phyloP scores from a whole-genome alignment of 306 rosid genomes.

The Senna siamea region DNA sequence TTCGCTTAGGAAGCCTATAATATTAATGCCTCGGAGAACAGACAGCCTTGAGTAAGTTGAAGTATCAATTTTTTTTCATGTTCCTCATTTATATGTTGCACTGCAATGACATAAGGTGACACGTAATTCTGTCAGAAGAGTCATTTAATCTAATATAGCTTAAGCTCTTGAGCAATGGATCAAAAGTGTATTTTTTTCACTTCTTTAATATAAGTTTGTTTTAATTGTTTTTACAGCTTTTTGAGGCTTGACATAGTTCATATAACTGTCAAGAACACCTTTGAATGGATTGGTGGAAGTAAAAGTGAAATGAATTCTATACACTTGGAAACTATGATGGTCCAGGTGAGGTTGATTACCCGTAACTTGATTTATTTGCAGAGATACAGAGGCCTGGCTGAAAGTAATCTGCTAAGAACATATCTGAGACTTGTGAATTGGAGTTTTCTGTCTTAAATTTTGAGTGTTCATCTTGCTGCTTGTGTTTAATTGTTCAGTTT shows the following conservation, averaged over 20 bases:
- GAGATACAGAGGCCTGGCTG: slow-evolving; percentile 20
- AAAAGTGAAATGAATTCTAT: slow-evolving; percentile 80
- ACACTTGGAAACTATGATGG: slow-evolving; percentile 78
- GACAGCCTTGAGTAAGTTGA: slow-evolving; percentile 88
- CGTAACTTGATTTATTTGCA: slow-evolving; percentile 18
- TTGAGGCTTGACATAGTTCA: slow-evolving; percentile 98
- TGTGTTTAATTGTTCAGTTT: neutral
- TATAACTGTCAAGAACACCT: slow-evolving; percentile 80
- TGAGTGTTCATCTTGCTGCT: slow-evolving; percentile 9
- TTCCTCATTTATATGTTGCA: slow-evolving; percentile 16
- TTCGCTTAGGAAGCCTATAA: slow-evolving; percentile 90
- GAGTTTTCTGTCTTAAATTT: slow-evolving; percentile 1
- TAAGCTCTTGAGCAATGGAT: slow-evolving; percentile 27
- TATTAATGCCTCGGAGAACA: slow-evolving; percentile 86
- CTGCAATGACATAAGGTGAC: slow-evolving; percentile 10
- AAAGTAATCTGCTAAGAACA: slow-evolving; percentile 30
- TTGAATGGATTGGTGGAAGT: slow-evolving; percentile 86
- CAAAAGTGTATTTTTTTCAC: slow-evolving; percentile 11
- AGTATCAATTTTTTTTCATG: slow-evolving; percentile 20
- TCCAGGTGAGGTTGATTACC: slow-evolving; percentile 66
- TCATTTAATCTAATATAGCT: neutral
- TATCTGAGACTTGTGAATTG: slow-evolving; percentile 12
- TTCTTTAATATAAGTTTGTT: slow-evolving; percentile 34
- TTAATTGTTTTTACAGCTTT: slow-evolving; percentile 61
- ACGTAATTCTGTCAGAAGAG: slow-evolving; percentile 25